A percentile compares a stretch with the other conserved stretches of the same genome.
phyloP scores from a whole-genome alignment of 805 yeast species.

The Soucietia sequanensis region DNA sequence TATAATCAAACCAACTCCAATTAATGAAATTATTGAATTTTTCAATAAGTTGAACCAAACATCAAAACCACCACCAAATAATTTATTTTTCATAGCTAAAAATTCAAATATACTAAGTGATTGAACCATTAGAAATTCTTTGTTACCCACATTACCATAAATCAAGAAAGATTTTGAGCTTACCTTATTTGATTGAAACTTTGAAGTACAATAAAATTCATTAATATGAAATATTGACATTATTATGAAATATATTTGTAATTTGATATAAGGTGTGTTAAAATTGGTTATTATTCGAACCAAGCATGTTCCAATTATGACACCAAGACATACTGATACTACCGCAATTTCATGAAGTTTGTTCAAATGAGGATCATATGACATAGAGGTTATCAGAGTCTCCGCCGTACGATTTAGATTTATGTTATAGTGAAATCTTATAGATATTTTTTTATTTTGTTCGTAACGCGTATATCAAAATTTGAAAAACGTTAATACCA shows the following conservation, averaged over 20 bases:
- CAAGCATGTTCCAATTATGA: slow-evolving; percentile 8
- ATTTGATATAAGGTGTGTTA: too few relatives aligned
- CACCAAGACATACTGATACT: slow-evolving; percentile 18
- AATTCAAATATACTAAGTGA: slow-evolving; percentile 21
- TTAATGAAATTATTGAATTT: neutral
- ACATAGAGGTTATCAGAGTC: too few relatives aligned
- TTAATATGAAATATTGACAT: slow-evolving; percentile 9
- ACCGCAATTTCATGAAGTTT: slow-evolving; percentile 17
- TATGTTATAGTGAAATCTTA: too few relatives aligned
- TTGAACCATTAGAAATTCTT: slow-evolving; percentile 29
- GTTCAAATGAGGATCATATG: too few relatives aligned
- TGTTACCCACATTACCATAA: slow-evolving; percentile 34
- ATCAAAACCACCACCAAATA: neutral
- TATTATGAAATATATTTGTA: too few relatives aligned
- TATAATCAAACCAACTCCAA: slow-evolving; percentile 16
- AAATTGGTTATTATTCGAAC: neutral
- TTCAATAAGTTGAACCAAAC: neutral
- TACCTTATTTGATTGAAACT: slow-evolving; percentile 24
- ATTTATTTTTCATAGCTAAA: slow-evolving; percentile 7
- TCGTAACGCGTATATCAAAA: too few relatives aligned
- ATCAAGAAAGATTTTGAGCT: slow-evolving; percentile 30
- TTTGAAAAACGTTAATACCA: too few relatives aligned
- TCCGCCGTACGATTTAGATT: too few relatives aligned
- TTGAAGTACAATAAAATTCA: slow-evolving; percentile 27
- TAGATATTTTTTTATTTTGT: too few relatives aligned